Evolutionary conservation across 1,284 basidiomycete genomes (phyloP), one percentile per base, ranked within the genome.

Genomic region (Ceratobasidium sp.): DNA sequence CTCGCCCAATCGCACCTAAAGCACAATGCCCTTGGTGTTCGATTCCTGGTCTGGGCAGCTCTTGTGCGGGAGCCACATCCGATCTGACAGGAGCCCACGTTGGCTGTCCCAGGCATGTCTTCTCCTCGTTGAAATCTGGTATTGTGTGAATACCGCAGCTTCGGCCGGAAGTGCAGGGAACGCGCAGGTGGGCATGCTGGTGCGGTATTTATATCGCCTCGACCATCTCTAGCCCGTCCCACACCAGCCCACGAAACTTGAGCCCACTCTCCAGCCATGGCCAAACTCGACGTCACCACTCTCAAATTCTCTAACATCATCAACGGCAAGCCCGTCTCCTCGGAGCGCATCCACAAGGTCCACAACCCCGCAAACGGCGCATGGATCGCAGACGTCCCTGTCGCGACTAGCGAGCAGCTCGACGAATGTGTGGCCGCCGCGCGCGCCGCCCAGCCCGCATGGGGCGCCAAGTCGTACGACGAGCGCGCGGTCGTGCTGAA

Each of bases 381-480:
- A 14, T 61, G 29, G 27, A 22, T 72, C 46, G 69, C 69, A 13
- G 69, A 72, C 31, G 69, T 61, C 19, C 69, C 69, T 41, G 37
- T 72, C 34, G 69, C 69, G 19, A 61, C 69, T 11, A 29, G 29
- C 46, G 56, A 72, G 46, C 69, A 72, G 37, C 56, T 72, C 29
- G 69, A 72, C 24, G 69, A 72, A 46, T 61, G 56, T 46, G 69
- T 72, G 9, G 69, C 69, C 14, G 69, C 69, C 49, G 69, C 69
- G 9, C 54, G 69, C 4, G 69, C 69, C 27, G 69, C 69, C 1
- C 69, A 72, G 24, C 56, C 56, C 9, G 69, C 69, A 8, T 72
- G 69, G 69, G 69, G 41, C 22, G 69, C 69, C 56, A 72, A 72
- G 69, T 61, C 69, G 7, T 72, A 72, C 56, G 69, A 72, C 9